Evolutionary conservation across 2,329 filamentous ascomycete genomes (phyloP), one percentile per base, ranked within the genome.

Genomic region (Raffaelea arxii): DNA sequence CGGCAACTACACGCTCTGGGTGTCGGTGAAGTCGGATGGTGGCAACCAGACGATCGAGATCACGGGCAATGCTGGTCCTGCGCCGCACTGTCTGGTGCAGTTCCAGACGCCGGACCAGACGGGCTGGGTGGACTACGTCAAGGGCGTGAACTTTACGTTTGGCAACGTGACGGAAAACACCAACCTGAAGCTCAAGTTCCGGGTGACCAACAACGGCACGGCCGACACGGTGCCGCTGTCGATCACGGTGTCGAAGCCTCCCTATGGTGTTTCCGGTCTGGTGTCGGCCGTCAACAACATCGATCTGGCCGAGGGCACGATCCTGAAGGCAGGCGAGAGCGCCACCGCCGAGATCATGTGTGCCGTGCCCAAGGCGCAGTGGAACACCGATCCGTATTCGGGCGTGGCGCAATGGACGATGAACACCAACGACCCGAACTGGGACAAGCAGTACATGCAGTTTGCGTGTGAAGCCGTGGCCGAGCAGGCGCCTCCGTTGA

Each of bases 161-260:
- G 77, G 75, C 14, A 71, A 72, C 35, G 75, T 80, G 3, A 69
- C 66, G 1, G 67, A 78, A 54, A 75, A 75, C 32, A 68, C 62
- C 0, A 70, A 68, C 0, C 63, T 60, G 1, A 65, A 64, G 4
- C 64, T 78, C 4, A 68, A 66, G 44, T 64, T 80, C 58, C 68
- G 77, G 1, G 56, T 80, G 22, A 75, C 69, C 30, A 80, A 80
- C 54, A 69, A 67, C 41, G 74, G 70, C 9, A 66, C 67, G 2
- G 59, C 67, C 1, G 71, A 72, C 49, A 70, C 72, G 43, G 66
- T 68, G 19, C 64, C 69, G 2, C 64, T 80, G 2, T 74, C 70
- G 0, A 59, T 80, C 14, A 79, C 76, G 0, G 74, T 81, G 3
- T 80, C 77, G 0, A 81, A 81, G 55, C 75, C 76, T 4, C 77